A percentile compares a stretch with the other conserved stretches of the same genome.
Evolutionary conservation across 768 basidiomycete species (phyloP).

Genomic region (Strobilomyces dryophilus): DNA sequence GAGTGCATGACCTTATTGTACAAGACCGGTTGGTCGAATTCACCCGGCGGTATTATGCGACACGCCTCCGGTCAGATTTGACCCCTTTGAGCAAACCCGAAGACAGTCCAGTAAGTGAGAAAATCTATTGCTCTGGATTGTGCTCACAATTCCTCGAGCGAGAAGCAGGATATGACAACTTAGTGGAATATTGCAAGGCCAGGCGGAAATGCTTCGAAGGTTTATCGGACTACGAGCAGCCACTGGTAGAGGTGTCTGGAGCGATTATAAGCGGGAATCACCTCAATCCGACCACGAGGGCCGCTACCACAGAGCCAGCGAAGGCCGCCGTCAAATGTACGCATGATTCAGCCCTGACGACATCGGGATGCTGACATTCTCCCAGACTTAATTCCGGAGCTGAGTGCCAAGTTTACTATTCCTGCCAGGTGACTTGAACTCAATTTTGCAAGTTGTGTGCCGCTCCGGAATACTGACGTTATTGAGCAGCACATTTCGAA

Average conservation of each 20-base stretch:
- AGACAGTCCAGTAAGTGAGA: slow-evolving; percentile 55
- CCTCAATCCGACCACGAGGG: slow-evolving; percentile 51
- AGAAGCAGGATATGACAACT: slow-evolving; percentile 54
- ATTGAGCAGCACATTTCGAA: slow-evolving; percentile 56
- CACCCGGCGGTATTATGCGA: slow-evolving; percentile 62
- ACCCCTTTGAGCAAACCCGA: slow-evolving; percentile 67
- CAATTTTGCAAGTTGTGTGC: slow-evolving; percentile 13
- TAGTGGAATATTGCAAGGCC: slow-evolving; percentile 64
- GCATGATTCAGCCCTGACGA: slow-evolving; percentile 23
- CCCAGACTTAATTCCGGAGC: slow-evolving; percentile 79
- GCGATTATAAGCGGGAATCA: slow-evolving; percentile 50
- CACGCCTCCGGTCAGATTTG: slow-evolving; percentile 58
- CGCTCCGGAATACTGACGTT: slow-evolving; percentile 22
- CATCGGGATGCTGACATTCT: slow-evolving; percentile 25
- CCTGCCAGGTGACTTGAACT: slow-evolving; percentile 57
- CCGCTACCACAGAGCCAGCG: slow-evolving; percentile 31
- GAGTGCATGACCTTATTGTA: slow-evolving; percentile 60
- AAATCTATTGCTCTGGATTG: neutral
- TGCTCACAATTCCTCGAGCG: slow-evolving; percentile 38
- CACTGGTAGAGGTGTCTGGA: slow-evolving; percentile 64
- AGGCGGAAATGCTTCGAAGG: slow-evolving; percentile 60
- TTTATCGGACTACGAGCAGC: slow-evolving; percentile 59
- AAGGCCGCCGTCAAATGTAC: slow-evolving; percentile 58
- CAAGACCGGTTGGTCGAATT: slow-evolving; percentile 78
- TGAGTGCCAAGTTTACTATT: slow-evolving; percentile 67